Evolutionary conservation across 169 alveolate species (phyloP), one percentile per base, ranked within the genome.

Genomic region (Eimeria brunetti): DNA sequence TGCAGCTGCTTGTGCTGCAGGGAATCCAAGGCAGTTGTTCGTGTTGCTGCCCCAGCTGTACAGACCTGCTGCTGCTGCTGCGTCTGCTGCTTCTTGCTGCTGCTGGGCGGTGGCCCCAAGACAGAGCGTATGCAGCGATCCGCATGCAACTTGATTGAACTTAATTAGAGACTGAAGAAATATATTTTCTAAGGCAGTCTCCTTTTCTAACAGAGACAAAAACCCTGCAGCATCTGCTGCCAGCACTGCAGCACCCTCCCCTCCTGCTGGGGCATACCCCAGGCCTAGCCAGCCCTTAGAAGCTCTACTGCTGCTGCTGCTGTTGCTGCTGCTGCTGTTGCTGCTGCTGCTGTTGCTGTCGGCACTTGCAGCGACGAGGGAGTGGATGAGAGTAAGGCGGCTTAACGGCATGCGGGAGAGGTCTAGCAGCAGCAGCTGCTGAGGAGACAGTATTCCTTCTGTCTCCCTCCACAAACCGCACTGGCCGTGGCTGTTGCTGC

Each of bases 401-500:
- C 73, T 80, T 7, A 80, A 33, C 0, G 89, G 89, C 89, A 80
- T 33, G 89, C 64, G 67, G 16, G 89, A 80, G 41, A 80, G 80
- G 46, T 85, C 80, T 3, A 85, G 73, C 91, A 85, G 78, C 80
- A 58, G 80, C 78, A 58, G 91, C 78, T 85, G 80, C 58, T 60
- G 91, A 7, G 91, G 91, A 36, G 49, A 60, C 75, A 85, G 78
- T 5, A 85, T 24, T 22, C 58, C 16, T 4, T 49, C 71, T 41
- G 44, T 51, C 73, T 27, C 89, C 33, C 44, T 51, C 7, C 38
- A 36, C n/a, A 85, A 20, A 44, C 91, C 95, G 24, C 95, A 91
- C 90, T 91, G 89, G 33, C 88, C 71, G 69, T 62, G 81, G 67
- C 90, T 53, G 90, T 91, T 91, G 95, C 95, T 91, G 76, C 95